Evolutionary conservation across 257 asterid genomes (phyloP).

Genomic region (Ophiorrhiza pumila): DNA sequence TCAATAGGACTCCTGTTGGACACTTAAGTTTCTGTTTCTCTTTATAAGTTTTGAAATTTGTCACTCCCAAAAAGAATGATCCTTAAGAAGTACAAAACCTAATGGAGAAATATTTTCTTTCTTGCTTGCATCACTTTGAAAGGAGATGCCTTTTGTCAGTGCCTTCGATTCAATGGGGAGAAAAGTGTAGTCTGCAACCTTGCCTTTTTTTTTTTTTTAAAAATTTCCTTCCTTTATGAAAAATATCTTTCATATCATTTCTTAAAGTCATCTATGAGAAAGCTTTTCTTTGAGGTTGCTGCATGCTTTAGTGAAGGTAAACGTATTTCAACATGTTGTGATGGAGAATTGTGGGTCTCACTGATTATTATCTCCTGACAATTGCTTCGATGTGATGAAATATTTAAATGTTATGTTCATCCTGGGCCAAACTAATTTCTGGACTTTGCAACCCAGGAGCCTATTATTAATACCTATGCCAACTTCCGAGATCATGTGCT

Average conservation of each 20-base stretch:
- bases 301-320: not conserved
- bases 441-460: conserved; percentile 51
- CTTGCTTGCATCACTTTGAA: not conserved
- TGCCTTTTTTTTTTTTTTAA: not conserved
- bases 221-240: conserved; percentile 1
- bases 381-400: not conserved
- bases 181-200: not conserved
- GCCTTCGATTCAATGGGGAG: not conserved
- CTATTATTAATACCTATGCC: conserved; percentile 77
- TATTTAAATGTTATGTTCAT: not conserved
- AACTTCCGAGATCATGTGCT: conserved; percentile 94
- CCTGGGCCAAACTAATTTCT: not conserved
- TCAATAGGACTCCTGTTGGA: not conserved
- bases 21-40: not conserved
- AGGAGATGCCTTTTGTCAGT: not conserved
- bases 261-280: not conserved
- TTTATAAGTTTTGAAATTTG: not conserved
- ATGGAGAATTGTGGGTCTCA: not conserved
- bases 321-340: not conserved
- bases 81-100: not conserved
- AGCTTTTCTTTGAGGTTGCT: not conserved
- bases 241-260: not conserved
- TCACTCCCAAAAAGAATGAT: not conserved
- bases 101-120: not conserved
- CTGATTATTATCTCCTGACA: not conserved